phyloP scores from a whole-genome alignment of 257 asterid species.

The Capsicum baccatum region DNA sequence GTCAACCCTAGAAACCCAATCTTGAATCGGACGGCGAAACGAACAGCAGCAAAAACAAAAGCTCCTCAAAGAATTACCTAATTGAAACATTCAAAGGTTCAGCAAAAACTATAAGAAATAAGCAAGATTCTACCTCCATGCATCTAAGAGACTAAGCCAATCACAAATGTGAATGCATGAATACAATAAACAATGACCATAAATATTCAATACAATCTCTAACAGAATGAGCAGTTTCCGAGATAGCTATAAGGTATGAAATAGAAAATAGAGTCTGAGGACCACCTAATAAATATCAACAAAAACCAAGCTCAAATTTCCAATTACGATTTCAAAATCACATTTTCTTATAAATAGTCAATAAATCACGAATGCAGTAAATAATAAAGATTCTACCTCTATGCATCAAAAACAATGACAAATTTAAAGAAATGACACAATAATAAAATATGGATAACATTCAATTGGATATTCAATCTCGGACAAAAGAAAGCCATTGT shows the following conservation, averaged over 20 bases:
- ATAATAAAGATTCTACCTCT: neutral
- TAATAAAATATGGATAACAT: neutral
- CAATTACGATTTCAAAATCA: constrained; percentile 9
- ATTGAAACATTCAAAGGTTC: no score
- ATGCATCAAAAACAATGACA: neutral
- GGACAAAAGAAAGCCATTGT: neutral
- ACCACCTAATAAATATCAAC: constrained; percentile 21
- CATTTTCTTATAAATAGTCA: neutral
- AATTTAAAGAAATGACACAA: neutral
- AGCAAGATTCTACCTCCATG: neutral
- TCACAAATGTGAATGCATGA: neutral
- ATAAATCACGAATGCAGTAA: neutral
- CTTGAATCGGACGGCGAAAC: no score
- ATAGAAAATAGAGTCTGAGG: neutral
- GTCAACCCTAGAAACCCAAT: no score
- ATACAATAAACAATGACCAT: neutral
- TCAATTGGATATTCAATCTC: neutral
- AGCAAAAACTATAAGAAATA: no score
- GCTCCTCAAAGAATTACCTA: no score
- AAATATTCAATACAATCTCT: neutral
- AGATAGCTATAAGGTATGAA: neutral
- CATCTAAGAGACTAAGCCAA: neutral
- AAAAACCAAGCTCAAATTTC: constrained; percentile 1
- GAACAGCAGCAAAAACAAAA: neutral
- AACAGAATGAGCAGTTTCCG: neutral